phyloP scores from a whole-genome alignment of 148 eudicot species.

The Gaultheria prostrata region DNA sequence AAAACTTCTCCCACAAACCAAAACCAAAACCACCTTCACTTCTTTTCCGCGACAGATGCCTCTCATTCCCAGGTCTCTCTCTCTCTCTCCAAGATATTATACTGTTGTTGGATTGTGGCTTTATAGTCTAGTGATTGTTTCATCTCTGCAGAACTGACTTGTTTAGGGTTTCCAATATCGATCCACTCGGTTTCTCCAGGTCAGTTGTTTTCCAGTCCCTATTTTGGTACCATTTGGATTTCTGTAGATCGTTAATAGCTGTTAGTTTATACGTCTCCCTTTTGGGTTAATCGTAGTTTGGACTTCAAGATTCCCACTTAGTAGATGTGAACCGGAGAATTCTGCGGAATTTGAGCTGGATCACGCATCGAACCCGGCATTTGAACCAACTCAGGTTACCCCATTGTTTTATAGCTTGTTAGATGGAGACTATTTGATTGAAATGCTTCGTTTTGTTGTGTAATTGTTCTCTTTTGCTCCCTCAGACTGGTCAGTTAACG shows the following conservation, averaged over 20 bases:
- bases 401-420: no score
- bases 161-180: background rate
- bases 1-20: background rate
- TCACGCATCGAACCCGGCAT: conserved; percentile 8
- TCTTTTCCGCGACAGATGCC: background rate
- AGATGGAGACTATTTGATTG: background rate
- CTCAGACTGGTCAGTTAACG: no score
- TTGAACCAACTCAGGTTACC: conserved; percentile 28
- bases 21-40: background rate
- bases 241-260: background rate
- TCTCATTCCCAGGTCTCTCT: background rate
- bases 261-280: background rate
- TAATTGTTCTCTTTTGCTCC: background rate
- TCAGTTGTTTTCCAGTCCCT: background rate
- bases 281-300: conserved; percentile 17
- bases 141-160: background rate
- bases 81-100: background rate
- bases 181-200: background rate
- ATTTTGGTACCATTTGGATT: background rate
- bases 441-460: background rate
- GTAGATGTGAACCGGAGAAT: conserved; percentile 26
- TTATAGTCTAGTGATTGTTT: background rate
- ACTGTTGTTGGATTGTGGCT: background rate
- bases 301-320: conserved; percentile 20
- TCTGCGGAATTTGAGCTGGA: conserved; percentile 16